These are phyloP conservation scores for Drechslera avenae DNA, from an alignment of 2,329 filamentous ascomycete species.

Conservation along the genomic window DNA sequence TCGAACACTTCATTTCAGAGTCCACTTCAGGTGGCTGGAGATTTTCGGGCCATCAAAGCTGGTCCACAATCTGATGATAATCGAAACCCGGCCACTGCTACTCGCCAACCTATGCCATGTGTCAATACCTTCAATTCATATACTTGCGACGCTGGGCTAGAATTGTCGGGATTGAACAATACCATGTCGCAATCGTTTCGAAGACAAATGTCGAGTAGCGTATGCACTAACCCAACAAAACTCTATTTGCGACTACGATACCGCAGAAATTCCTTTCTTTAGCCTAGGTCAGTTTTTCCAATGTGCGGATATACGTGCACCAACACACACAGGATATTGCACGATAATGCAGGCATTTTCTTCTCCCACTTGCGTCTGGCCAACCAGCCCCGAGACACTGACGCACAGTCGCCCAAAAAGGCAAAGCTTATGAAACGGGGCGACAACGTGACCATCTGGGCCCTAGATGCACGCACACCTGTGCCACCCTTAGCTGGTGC, in stretches of 20 bases:
- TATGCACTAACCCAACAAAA: neutral
- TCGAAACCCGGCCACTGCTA: neutral
- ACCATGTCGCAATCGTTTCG: neutral
- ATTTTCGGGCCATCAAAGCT: neutral
- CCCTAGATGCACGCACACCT: constrained; percentile 2
- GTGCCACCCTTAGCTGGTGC: constrained; percentile 3
- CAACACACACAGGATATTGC: constrained; percentile 5
- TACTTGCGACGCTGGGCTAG: constrained; percentile 7
- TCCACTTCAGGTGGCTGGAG: neutral
- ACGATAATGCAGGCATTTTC: constrained; percentile 4
- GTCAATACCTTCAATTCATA: neutral
- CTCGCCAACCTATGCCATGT: neutral
- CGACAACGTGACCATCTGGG: constrained; percentile 16
- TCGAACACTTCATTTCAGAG: neutral
- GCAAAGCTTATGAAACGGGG: constrained; percentile 12
- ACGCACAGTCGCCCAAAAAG: constrained; percentile 2
- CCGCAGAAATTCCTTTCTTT: neutral
- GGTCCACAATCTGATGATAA: constrained; percentile 2
- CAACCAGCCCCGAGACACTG: neutral
- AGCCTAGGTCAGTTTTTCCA: neutral
- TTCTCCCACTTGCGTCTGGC: neutral
- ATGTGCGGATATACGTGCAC: neutral
- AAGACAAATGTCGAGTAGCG: neutral
- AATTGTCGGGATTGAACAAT: neutral
- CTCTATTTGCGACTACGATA: neutral